Evolutionary conservation across 495 filamentous ascomycete species (phyloP), one percentile per base, ranked within the genome.

Genomic region (Neurospora sp.): DNA sequence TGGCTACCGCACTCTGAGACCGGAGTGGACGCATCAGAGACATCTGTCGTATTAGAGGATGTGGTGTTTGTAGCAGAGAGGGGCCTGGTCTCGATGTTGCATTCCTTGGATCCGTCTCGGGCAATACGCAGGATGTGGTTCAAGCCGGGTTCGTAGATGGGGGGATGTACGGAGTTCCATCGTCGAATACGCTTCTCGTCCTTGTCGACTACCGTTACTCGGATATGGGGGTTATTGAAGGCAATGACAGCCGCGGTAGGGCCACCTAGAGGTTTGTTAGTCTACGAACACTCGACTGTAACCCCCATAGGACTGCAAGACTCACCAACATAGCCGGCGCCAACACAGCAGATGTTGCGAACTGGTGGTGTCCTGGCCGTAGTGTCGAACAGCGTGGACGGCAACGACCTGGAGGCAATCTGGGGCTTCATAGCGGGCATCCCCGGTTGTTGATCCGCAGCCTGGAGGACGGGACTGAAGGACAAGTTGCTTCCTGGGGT

Each of bases 71-170:
- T 66, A 35, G 27, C 7, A 35, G 54, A 66, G 54, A 66, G 27
- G 11, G 80, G 76, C 27, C 77, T 76, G 70, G 80, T 82, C 49
- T 42, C 38, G 72, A 85, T 79, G 39, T 38, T 54, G 62, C 76
- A 82, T 14, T 72, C 69, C 69, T 73, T 75, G 2, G 77, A 77
- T 16, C 88, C 87, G 74, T 93, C 91, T 35, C 91, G 86, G 23
- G 89, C 84, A 18, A 88, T 80, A 42, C 87, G 84, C 12, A 95
- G 88, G n/a, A 93, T 85, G 7, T 91, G 86, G 37, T 85, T 78
- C 8, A 95, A 82, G 3, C 89, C 91, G 2, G 91, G 90, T 79
- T 95, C 93, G 78, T 92, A 90, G 71, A 95, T 93, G 20, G 93
- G 93, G 37, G 94, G 86, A 76, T 90, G 87, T 62, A 85, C 80